Evolutionary conservation across 768 basidiomycete genomes (phyloP).

Genomic region (Hysterangium stoloniferum): DNA sequence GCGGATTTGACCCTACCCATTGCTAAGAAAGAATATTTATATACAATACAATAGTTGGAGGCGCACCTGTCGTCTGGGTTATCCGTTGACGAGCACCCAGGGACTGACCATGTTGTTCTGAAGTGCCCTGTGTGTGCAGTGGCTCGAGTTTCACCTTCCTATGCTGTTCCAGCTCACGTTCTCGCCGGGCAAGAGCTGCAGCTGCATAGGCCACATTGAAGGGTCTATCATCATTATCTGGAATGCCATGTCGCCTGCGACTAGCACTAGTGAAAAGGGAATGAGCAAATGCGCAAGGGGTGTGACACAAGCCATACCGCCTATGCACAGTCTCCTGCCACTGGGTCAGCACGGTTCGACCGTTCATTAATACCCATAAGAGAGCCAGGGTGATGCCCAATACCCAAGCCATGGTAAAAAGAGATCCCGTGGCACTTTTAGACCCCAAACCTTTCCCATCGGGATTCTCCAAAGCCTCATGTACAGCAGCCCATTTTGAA

Average conservation of each 20-base stretch:
- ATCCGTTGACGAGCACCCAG: background rate
- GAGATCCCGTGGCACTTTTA: background rate
- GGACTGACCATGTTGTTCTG: constrained; percentile 20
- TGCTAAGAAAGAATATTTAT: too few species aligned
- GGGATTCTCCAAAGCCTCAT: background rate
- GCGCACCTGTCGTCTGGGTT: background rate
- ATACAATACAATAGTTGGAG: too few species aligned
- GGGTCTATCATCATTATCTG: constrained; percentile 72
- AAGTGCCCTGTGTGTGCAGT: constrained; percentile 27
- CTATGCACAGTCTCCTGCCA: constrained; percentile 11
- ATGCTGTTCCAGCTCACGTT: constrained; percentile 38
- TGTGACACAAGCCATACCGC: background rate
- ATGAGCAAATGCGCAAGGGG: background rate
- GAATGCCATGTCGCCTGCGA: constrained; percentile 73
- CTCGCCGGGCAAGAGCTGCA: constrained; percentile 47
- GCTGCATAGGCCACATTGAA: constrained; percentile 87
- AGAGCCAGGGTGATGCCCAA: constrained; percentile 8
- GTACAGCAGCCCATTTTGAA: constrained; percentile 9
- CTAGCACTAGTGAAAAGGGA: constrained; percentile 10
- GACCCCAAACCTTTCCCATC: background rate
- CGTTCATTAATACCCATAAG: constrained; percentile 7
- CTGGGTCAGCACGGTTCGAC: constrained; percentile 7
- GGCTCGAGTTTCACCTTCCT: constrained; percentile 24
- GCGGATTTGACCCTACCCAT: too few species aligned
- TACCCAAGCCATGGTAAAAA: constrained; percentile 9